phyloP scores from a whole-genome alignment of 2,329 filamentous ascomycete species.

The Tolypocladium ovalisporum region DNA sequence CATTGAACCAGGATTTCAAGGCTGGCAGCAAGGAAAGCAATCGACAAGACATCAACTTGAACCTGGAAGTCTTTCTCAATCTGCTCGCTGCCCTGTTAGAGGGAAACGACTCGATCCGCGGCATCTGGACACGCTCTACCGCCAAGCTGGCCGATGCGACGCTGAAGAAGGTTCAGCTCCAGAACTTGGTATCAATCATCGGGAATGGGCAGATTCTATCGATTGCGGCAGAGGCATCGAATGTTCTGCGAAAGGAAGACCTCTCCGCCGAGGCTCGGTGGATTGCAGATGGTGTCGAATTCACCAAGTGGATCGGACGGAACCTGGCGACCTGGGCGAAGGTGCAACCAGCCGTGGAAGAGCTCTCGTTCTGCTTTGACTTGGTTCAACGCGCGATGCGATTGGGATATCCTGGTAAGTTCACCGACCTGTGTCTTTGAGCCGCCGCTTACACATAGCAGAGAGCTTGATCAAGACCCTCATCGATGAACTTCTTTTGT shows the following conservation, averaged over 20 bases:
- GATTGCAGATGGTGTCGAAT: slow-evolving; percentile 54
- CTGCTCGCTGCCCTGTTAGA: slow-evolving; percentile 31
- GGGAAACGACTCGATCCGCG: slow-evolving; percentile 21
- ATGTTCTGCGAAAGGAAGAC: slow-evolving; percentile 28
- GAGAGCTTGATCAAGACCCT: slow-evolving; percentile 27
- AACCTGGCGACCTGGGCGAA: slow-evolving; percentile 43
- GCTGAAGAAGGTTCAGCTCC: slow-evolving; percentile 19
- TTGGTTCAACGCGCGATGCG: slow-evolving; percentile 51
- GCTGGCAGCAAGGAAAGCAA: slow-evolving; percentile 23
- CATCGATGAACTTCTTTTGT: slow-evolving; percentile 27
- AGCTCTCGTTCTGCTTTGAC: slow-evolving; percentile 31
- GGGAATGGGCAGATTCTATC: slow-evolving; percentile 40
- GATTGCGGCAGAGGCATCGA: slow-evolving; percentile 43
- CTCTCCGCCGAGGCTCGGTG: slow-evolving; percentile 30
- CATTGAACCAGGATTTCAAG: slow-evolving; percentile 43
- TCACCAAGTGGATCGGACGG: slow-evolving; percentile 59
- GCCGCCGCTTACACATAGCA: slow-evolving; percentile 14
- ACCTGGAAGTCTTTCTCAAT: slow-evolving; percentile 31
- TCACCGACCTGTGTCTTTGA: not conserved
- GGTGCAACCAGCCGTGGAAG: slow-evolving; percentile 19
- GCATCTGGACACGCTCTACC: slow-evolving; percentile 26
- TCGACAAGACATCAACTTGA: slow-evolving; percentile 29
- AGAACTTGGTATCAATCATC: slow-evolving; percentile 30
- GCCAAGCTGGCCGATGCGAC: slow-evolving; percentile 9
- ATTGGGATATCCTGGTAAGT: slow-evolving; percentile 61